Conservation (phyloP, 305 asterid genomes). For the Fraxinus latifolia region DNA sequence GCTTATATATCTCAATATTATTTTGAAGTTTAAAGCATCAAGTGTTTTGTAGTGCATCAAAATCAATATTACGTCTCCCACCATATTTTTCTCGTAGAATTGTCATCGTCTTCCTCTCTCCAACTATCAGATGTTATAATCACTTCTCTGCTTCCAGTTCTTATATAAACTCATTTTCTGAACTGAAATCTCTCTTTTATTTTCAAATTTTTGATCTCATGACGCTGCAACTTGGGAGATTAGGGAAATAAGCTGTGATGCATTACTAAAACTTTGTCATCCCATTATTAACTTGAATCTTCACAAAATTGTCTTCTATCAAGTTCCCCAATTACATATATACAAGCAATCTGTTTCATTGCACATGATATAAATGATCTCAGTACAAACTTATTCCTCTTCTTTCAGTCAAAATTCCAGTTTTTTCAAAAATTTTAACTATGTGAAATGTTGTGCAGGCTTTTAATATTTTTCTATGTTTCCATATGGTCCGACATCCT, state of each 20-base stretch:
- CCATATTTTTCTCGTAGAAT: background rate
- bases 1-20: background rate
- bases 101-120: background rate
- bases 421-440: background rate
- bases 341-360: background rate
- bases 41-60: background rate
- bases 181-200: background rate
- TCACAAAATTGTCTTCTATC: background rate
- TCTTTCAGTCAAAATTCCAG: background rate
- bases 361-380: slow-evolving; percentile 1
- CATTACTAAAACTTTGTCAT: background rate
- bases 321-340: background rate
- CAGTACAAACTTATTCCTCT: background rate
- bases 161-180: background rate
- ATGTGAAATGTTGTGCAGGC: background rate
- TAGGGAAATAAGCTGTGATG: background rate
- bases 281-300: background rate
- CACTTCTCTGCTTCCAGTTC: background rate
- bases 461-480: background rate
- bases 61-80: background rate
- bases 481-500: background rate
- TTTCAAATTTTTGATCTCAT: background rate
- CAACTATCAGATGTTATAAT: background rate
- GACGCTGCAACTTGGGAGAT: background rate
- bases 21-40: background rate